Percentiles rank a stretch among this genome's conserved stretches.
Evolutionary conservation across 192 early-diverging fungal genomes (phyloP).

Genomic region (Spizellomyces sp.): DNA sequence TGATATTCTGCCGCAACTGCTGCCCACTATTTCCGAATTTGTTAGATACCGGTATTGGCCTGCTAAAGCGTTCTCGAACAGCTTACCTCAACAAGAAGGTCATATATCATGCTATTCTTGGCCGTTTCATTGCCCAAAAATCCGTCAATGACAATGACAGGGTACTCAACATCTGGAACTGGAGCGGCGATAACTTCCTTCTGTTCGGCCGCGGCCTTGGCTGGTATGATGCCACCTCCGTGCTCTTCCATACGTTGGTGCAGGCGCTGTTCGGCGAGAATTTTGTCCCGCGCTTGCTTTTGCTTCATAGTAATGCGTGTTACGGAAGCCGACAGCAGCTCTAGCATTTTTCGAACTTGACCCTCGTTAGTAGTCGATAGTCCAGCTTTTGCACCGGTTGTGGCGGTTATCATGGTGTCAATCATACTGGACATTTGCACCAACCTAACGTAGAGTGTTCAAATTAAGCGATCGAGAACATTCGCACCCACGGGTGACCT

Average conservation of each 20-base stretch:
- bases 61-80: not conserved
- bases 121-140: constrained; percentile 76
- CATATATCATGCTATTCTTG: constrained; percentile 64
- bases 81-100: constrained; percentile 67
- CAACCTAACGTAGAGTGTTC: constrained; percentile 28
- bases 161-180: constrained; percentile 60
- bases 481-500: not conserved
- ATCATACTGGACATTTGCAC: constrained; percentile 71
- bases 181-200: not conserved
- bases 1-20: constrained; percentile 66
- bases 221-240: not conserved
- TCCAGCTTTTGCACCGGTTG: constrained; percentile 86
- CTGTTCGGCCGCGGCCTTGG: not conserved
- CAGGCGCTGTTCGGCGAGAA: constrained; percentile 12
- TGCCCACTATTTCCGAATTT: constrained; percentile 60
- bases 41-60: not conserved
- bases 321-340: constrained; percentile 74
- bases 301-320: constrained; percentile 55
- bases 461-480: too few relatives aligned
- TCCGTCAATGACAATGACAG: constrained; percentile 88
- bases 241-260: constrained; percentile 19
- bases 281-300: constrained; percentile 35
- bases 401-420: constrained; percentile 83
- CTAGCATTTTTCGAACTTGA: constrained; percentile 85
- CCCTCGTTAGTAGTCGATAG: constrained; percentile 80